Base-by-base conservation (phyloP, 2,329 filamentous ascomycete species). In the Penicillium sp. region DNA sequence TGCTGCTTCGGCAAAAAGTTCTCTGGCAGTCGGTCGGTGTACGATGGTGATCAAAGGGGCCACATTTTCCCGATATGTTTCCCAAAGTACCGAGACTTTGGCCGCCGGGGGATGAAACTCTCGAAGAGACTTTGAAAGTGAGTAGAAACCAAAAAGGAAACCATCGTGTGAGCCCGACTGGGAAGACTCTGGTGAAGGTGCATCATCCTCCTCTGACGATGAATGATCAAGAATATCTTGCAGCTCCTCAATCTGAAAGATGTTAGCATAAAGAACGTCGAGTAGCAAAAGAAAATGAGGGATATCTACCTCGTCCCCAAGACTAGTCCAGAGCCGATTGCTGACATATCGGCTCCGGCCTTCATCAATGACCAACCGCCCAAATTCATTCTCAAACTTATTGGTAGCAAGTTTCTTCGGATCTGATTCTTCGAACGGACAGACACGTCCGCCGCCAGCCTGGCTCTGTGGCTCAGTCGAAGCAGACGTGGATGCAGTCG, bases 71-170 rank as follows among this genome's bases (percentile, higher is more conserved):
- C 81, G 79, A 71, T 80, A 88, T 4, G 79, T 71, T n/a, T 80
- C 74, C 83, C 84, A 86, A 54, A 85, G 77, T 9, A 77, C 66
- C 18, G 72, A 74, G 3, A 84, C 79, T 56, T 81, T 79, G 34
- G 77, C 71, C 0, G 77, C 73, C 4, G 78, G 70, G 5, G 84
- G 84, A 66, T 86, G 84, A n/a, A 85, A 74, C 7, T 76, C 72
- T 24, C 78, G 75, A 66, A 87, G 78, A 55, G 82, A 82, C 35
- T 82, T 79, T 38, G 75, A 81, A 7, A 81, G 74, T 0, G 83
- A 85, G 62, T 79, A 82, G 65, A 82, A 85, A 16, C 82, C 82
- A 66, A 87, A 86, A 9, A 87, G 70, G 66, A 84, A 87, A 24
- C 80, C 82, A 58, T 85, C 82, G 58, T 85, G 80, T 50, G 76